These are phyloP conservation scores for Tylopilus sp. DNA, from an alignment of 1,284 basidiomycete species.

Conservation along the genomic window DNA sequence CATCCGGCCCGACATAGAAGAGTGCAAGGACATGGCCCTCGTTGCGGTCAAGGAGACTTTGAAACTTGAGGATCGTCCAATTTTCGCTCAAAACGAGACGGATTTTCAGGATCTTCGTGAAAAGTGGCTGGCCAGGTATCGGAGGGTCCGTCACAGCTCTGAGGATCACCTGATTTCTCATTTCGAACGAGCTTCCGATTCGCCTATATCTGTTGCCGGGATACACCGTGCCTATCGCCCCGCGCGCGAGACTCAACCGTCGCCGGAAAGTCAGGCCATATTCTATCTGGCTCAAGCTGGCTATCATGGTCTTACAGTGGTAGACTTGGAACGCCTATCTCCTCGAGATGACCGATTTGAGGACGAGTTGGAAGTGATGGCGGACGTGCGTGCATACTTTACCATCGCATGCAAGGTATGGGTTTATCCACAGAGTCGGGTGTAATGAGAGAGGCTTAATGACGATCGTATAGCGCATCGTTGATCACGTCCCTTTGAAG, in stretches of 20 bases:
- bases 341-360: slow-evolving; percentile 26
- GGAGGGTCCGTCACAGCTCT: slow-evolving; percentile 9
- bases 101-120: slow-evolving; percentile 26
- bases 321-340: slow-evolving; percentile 22
- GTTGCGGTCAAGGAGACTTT: slow-evolving; percentile 23
- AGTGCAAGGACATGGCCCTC: slow-evolving; percentile 12
- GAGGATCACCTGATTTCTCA: not conserved
- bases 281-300: slow-evolving; percentile 20
- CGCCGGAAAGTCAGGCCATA: slow-evolving; percentile 16
- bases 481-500: slow-evolving; percentile 48
- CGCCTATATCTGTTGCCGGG: too few species aligned
- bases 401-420: slow-evolving; percentile 45
- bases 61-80: slow-evolving; percentile 27
- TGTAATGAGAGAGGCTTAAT: not conserved
- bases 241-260: not conserved
- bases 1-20: slow-evolving; percentile 23
- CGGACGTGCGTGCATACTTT: slow-evolving; percentile 51
- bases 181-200: too few species aligned
- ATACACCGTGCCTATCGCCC: too few species aligned
- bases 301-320: slow-evolving; percentile 16
- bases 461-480: slow-evolving; percentile 42
- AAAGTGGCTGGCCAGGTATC: slow-evolving; percentile 22
- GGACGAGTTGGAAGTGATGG: slow-evolving; percentile 47
- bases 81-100: slow-evolving; percentile 34
- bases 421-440: not conserved